Percentiles rank a stretch among this genome's conserved stretches.
phyloP scores from a whole-genome alignment of 2,329 filamentous ascomycete genomes.

The Ophiosphaerella korrae region DNA sequence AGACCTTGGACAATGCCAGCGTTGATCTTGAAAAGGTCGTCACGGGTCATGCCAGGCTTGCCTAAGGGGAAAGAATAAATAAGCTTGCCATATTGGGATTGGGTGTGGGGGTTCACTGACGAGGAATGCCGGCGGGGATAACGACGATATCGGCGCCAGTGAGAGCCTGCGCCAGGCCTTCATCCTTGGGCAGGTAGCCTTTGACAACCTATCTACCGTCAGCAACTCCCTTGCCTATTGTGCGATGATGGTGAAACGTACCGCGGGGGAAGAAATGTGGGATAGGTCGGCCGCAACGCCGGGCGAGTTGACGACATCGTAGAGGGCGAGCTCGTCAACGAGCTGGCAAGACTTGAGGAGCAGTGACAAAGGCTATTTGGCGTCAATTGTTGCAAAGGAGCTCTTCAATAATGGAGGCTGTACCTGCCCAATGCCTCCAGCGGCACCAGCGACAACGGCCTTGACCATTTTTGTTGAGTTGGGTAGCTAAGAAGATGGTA shows the following conservation, averaged over 20 bases:
- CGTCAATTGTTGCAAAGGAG: slow-evolving; percentile 19
- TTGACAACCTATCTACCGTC: slow-evolving; percentile 67
- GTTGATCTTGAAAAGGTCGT: slow-evolving; percentile 99
- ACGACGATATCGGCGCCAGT: slow-evolving; percentile 94
- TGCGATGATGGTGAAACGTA: slow-evolving; percentile 51
- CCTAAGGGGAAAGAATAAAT: slow-evolving; percentile 59
- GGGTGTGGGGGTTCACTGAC: slow-evolving; percentile 56
- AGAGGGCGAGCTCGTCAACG: slow-evolving; percentile 90
- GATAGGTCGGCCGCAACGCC: slow-evolving; percentile 96
- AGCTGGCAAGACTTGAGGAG: slow-evolving; percentile 89
- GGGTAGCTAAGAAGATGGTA: slow-evolving; percentile 15
- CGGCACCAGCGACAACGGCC: slow-evolving; percentile 81
- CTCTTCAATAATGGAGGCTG: slow-evolving; percentile 24
- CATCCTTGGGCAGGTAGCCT: slow-evolving; percentile 84
- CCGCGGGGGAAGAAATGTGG: slow-evolving; percentile 90
- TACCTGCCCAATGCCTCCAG: slow-evolving; percentile 98
- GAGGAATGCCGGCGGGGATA: slow-evolving; percentile 97
- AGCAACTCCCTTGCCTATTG: slow-evolving; percentile 17
- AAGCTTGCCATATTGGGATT: slow-evolving; percentile 8
- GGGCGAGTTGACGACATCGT: slow-evolving; percentile 99
- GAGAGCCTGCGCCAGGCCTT: slow-evolving; percentile 83
- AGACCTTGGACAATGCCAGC: slow-evolving; percentile 96
- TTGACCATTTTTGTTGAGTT: slow-evolving; percentile 47
- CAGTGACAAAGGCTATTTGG: slow-evolving; percentile 82
- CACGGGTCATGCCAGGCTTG: slow-evolving; percentile 97